phyloP scores from a whole-genome alignment of 208 protist genomes.

The Porcisia hertigi region DNA sequence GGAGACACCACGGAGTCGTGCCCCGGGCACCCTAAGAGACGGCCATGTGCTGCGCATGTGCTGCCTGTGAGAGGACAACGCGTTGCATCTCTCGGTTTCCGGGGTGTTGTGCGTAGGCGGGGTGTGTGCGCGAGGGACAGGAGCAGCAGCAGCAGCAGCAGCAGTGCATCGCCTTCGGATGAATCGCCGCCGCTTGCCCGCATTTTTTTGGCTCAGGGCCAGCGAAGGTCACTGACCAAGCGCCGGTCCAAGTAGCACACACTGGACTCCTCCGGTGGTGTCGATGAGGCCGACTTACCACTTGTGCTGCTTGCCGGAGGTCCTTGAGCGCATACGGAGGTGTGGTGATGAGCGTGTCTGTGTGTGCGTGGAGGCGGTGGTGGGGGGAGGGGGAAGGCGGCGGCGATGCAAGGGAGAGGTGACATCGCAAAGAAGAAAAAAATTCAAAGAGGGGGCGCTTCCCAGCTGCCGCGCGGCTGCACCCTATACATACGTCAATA shows the following conservation, averaged over 20 bases:
- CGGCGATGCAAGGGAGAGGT: neutral
- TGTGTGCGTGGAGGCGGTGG: neutral
- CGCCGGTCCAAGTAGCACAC: neutral
- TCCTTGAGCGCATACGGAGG: neutral
- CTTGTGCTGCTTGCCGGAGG: conserved; percentile 1
- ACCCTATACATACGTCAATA: too few relatives aligned
- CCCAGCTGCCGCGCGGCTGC: neutral
- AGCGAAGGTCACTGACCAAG: neutral
- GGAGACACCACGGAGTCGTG: neutral
- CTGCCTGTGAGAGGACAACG: neutral
- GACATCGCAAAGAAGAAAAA: neutral
- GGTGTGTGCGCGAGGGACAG: neutral
- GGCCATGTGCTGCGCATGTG: neutral
- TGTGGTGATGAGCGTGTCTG: neutral
- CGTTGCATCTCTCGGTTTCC: neutral
- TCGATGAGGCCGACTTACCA: conserved; percentile 6
- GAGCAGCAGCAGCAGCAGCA: neutral
- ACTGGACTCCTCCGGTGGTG: neutral
- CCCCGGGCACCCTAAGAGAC: neutral
- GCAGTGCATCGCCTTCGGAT: too few relatives aligned
- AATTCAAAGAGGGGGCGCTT: neutral
- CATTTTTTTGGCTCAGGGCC: neutral
- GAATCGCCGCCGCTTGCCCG: neutral
- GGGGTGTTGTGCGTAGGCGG: neutral
- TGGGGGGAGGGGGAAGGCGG: neutral